Percentiles rank a stretch among this genome's conserved stretches.
phyloP scores from a whole-genome alignment of 345 rosid genomes.

The Lumnitzera racemosa region DNA sequence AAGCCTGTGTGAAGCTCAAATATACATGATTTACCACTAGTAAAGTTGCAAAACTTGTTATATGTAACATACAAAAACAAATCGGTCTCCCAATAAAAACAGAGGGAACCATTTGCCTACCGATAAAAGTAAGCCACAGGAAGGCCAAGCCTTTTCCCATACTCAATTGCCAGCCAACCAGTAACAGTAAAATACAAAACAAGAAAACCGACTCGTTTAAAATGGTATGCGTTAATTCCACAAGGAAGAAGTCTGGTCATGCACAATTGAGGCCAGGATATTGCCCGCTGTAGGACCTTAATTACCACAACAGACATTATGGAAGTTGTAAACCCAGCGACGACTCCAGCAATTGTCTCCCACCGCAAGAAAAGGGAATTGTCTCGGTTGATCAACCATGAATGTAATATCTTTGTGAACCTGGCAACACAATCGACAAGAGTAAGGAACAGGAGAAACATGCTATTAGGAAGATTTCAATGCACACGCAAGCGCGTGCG shows the following conservation, averaged over 20 bases:
- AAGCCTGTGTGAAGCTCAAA: too few species aligned
- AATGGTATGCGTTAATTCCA: slow-evolving; percentile 8
- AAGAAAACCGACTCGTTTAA: slow-evolving; percentile 56
- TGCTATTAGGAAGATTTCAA: neutral
- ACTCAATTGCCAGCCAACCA: slow-evolving; percentile 53
- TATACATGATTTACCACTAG: too few species aligned
- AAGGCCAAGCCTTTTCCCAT: slow-evolving; percentile 42
- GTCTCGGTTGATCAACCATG: slow-evolving; percentile 26
- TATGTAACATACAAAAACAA: too few species aligned
- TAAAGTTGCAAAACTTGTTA: too few species aligned
- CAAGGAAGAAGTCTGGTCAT: slow-evolving; percentile 11
- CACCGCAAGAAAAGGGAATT: slow-evolving; percentile 35
- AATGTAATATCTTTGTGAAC: slow-evolving; percentile 25
- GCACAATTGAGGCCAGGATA: slow-evolving; percentile 19
- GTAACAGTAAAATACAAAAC: slow-evolving; percentile 43
- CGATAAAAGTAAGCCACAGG: slow-evolving; percentile 19
- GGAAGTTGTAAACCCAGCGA: slow-evolving; percentile 55
- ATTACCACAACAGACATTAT: slow-evolving; percentile 37
- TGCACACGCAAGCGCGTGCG: too few species aligned
- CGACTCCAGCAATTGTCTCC: slow-evolving; percentile 48
- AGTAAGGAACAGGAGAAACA: neutral
- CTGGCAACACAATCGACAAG: slow-evolving; percentile 17
- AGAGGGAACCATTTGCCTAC: neutral
- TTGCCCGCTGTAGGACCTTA: slow-evolving; percentile 29
- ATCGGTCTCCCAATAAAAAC: neutral